Percentiles rank a stretch among this genome's conserved stretches.
These are phyloP conservation scores for Calonectria montana DNA, from an alignment of 2,329 filamentous ascomycete species.

Conservation along the genomic window DNA sequence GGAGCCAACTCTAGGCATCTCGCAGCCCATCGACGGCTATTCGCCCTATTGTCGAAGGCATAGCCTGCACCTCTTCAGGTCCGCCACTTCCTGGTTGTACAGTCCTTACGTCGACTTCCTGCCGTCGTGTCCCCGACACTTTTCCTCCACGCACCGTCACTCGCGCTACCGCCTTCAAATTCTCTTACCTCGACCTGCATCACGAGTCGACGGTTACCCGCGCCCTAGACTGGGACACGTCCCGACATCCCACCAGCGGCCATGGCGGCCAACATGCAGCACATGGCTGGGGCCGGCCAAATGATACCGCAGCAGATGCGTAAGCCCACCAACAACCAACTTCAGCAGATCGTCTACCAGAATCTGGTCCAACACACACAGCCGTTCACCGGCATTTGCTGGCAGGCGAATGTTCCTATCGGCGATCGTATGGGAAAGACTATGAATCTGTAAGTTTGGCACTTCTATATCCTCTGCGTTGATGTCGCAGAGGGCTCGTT, in stretches of 20 bases:
- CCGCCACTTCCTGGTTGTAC: slow-evolving; percentile 21
- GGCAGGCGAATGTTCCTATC: slow-evolving; percentile 53
- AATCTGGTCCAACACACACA: slow-evolving; percentile 50
- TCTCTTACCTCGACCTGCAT: background rate
- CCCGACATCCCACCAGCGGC: slow-evolving; percentile 50
- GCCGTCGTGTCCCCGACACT: background rate
- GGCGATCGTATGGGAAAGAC: slow-evolving; percentile 57
- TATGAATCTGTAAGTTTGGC: slow-evolving; percentile 54
- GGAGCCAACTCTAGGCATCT: slow-evolving; percentile 45
- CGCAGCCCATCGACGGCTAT: slow-evolving; percentile 38
- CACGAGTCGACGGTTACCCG: slow-evolving; percentile 20
- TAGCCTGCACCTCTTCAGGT: slow-evolving; percentile 10
- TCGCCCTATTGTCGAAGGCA: slow-evolving; percentile 29
- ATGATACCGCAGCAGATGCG: slow-evolving; percentile 59
- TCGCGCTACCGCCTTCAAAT: slow-evolving; percentile 3
- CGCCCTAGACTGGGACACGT: slow-evolving; percentile 34
- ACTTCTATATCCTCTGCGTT: background rate
- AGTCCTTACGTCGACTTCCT: slow-evolving; percentile 1
- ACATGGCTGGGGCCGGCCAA: slow-evolving; percentile 62
- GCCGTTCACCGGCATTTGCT: slow-evolving; percentile 47
- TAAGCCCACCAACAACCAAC: slow-evolving; percentile 43
- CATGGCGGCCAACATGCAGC: slow-evolving; percentile 71
- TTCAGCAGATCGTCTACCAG: slow-evolving; percentile 55
- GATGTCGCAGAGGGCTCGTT: background rate
- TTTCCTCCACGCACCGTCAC: background rate